Evolutionary conservation across 2,329 filamentous ascomycete genomes (phyloP).

Genomic region (Dothideomycetes sp.): DNA sequence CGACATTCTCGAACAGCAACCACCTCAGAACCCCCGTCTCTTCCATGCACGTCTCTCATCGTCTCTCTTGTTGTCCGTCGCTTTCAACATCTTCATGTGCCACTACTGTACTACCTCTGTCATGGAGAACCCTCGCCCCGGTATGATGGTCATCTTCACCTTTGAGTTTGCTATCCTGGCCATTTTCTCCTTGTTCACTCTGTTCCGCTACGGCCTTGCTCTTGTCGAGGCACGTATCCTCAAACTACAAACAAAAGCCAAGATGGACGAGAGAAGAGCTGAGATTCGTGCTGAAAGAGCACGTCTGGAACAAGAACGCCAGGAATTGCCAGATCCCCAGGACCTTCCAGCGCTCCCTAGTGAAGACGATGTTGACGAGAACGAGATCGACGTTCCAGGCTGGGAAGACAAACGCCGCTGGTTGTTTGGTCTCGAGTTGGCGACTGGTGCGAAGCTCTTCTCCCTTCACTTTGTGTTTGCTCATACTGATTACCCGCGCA

Average conservation of each 20-base stretch:
- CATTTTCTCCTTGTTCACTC: slow-evolving; percentile 71
- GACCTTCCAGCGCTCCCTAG: slow-evolving; percentile 40
- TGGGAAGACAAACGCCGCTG: slow-evolving; percentile 96
- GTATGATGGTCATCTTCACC: slow-evolving; percentile 99
- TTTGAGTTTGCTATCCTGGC: slow-evolving; percentile 91
- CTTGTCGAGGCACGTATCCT: slow-evolving; percentile 69
- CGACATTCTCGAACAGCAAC: slow-evolving; percentile 90
- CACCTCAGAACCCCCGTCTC: slow-evolving; percentile 74
- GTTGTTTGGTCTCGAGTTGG: slow-evolving; percentile 77
- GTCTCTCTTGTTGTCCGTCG: slow-evolving; percentile 68
- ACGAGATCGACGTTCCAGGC: slow-evolving; percentile 88
- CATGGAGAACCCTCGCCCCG: slow-evolving; percentile 76
- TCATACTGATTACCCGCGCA: slow-evolving; percentile 32
- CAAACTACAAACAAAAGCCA: slow-evolving; percentile 61
- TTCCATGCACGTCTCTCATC: slow-evolving; percentile 77
- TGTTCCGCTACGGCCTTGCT: slow-evolving; percentile 67
- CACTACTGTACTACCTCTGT: slow-evolving; percentile 74
- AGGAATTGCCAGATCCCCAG: slow-evolving; percentile 27
- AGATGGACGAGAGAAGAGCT: slow-evolving; percentile 57
- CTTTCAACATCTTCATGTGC: slow-evolving; percentile 73
- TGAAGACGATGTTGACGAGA: slow-evolving; percentile 76
- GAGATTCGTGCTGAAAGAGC: slow-evolving; percentile 51
- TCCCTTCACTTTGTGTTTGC: too few species aligned
- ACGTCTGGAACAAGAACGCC: slow-evolving; percentile 27
- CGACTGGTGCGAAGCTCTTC: slow-evolving; percentile 48